Evolutionary conservation across 148 eudicot species (phyloP), one percentile per base, ranked within the genome.

Genomic region (Selenicereus undatus): DNA sequence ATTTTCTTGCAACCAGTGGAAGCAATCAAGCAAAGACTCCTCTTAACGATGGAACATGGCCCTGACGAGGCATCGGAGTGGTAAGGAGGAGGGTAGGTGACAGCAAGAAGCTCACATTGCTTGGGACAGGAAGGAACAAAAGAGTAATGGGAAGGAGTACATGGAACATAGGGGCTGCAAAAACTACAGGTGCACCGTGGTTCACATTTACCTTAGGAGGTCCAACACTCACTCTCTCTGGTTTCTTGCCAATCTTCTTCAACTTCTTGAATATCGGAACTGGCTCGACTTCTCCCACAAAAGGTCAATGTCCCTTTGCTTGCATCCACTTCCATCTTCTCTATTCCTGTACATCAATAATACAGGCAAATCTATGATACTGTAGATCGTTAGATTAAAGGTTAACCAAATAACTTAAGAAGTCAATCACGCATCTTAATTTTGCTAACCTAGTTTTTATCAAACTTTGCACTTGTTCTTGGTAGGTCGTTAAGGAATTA

Each of bases 261-360:
- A 82, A 72, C 62, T 76, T 76, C 75, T 78, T 82, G 81, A 56
- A 82, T 1, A 82, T 72, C 1, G 84, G 84, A 39, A 73, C 27
- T 62, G 84, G 84, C 77, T 82, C 84, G 10, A 82, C 76, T 17
- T 21, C 75, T 56, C 84, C 84, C 5, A 78, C 48, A 64, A 82
- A 82, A 65, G 39, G 84, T 82, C 24, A 82, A 13, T 24, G 84
- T 82, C 43, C 75, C 75, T 60, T 78, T 82, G 27, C 22, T 78
- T 20, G 45, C n/a, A 66, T 82, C 84, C 42, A 77, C 58, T 26
- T 69, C 76, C 77, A 82, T 21, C 71, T 74, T 82, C 60, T 71
- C 50, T 7, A 82, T 42, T 11, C 84, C 84, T 82, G 16, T 11
- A 27, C 30, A 29, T 48, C 43, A 39, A 39, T 39, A 39, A 5